Evolutionary conservation across 495 filamentous ascomycete genomes (phyloP).

Genomic region (Daldinia vernicosa): DNA sequence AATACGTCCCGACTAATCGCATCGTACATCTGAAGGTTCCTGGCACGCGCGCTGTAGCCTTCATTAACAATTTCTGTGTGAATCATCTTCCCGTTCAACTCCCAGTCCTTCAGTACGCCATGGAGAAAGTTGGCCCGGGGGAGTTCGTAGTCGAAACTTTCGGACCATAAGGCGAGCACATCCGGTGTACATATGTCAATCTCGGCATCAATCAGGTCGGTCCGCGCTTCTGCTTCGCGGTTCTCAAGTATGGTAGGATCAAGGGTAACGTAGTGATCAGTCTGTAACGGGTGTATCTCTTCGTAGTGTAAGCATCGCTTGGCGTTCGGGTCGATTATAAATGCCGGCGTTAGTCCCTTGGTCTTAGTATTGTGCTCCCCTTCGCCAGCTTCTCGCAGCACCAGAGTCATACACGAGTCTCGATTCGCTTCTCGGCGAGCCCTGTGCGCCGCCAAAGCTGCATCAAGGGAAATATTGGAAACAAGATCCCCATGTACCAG

Average conservation of each 20-base stretch:
- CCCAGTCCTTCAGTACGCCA: conserved; percentile 93
- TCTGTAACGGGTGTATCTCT: conserved; percentile 66
- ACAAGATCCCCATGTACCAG: conserved; percentile 95
- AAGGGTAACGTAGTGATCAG: conserved; percentile 67
- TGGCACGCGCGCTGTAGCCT: conserved; percentile 82
- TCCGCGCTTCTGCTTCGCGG: conserved; percentile 77
- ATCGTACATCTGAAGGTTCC: conserved; percentile 88
- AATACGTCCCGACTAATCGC: conserved; percentile 90
- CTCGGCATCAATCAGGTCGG: conserved; percentile 91
- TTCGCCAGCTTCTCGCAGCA: conserved; percentile 80
- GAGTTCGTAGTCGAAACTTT: conserved; percentile 95
- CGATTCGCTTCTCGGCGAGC: conserved; percentile 84
- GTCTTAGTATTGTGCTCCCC: conserved; percentile 75
- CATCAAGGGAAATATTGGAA: conserved; percentile 84
- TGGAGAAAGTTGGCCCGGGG: conserved; percentile 88
- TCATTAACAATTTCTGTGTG: conserved; percentile 87
- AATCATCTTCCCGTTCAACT: conserved; percentile 94
- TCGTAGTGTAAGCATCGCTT: conserved; percentile 94
- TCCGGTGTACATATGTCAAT: conserved; percentile 99
- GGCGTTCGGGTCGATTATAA: conserved; percentile 82
- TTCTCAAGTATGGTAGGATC: conserved; percentile 71
- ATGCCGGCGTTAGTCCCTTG: conserved; percentile 77
- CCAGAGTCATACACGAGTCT: conserved; percentile 98
- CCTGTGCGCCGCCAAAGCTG: conserved; percentile 79
- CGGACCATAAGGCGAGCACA: conserved; percentile 92